Conservation (phyloP, 192 early-diverging fungal species). For the Coemansia sp. region DNA sequence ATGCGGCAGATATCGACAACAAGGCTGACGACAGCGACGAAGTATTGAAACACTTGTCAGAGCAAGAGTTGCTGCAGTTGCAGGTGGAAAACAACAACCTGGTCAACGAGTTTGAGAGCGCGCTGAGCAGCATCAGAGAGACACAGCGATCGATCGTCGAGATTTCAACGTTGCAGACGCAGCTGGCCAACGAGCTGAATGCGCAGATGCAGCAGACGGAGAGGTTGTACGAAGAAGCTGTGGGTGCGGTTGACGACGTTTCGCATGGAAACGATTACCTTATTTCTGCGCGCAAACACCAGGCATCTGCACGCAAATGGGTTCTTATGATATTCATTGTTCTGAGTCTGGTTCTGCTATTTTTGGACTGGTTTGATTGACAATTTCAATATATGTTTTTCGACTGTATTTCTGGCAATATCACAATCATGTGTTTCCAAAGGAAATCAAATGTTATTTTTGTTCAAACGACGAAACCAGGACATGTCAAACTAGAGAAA, state of each 20-base stretch:
- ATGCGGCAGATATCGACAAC: neutral
- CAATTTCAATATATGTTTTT: neutral
- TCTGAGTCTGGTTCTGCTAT: slow-evolving; percentile 70
- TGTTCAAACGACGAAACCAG: no score
- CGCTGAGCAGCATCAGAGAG: slow-evolving; percentile 65
- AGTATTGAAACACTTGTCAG: slow-evolving; percentile 57
- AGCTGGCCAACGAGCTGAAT: slow-evolving; percentile 69
- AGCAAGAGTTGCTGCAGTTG: slow-evolving; percentile 59
- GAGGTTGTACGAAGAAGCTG: slow-evolving; percentile 67
- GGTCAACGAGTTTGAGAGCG: slow-evolving; percentile 68
- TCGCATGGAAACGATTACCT: slow-evolving; percentile 68
- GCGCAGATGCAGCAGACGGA: slow-evolving; percentile 73
- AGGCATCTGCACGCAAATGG: slow-evolving; percentile 70
- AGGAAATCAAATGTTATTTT: no score
- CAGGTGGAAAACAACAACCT: slow-evolving; percentile 69
- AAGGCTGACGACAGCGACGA: slow-evolving; percentile 40
- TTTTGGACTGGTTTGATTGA: slow-evolving; percentile 79
- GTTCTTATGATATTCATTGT: slow-evolving; percentile 68
- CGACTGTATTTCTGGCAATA: neutral
- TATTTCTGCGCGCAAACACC: slow-evolving; percentile 63
- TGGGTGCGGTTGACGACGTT: slow-evolving; percentile 64
- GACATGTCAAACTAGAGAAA: no score
- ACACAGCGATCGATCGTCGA: slow-evolving; percentile 67
- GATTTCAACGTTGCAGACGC: slow-evolving; percentile 69
- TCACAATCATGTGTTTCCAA: neutral